phyloP scores from a whole-genome alignment of 2,329 filamentous ascomycete species.

The Fusarium sambucinum region DNA sequence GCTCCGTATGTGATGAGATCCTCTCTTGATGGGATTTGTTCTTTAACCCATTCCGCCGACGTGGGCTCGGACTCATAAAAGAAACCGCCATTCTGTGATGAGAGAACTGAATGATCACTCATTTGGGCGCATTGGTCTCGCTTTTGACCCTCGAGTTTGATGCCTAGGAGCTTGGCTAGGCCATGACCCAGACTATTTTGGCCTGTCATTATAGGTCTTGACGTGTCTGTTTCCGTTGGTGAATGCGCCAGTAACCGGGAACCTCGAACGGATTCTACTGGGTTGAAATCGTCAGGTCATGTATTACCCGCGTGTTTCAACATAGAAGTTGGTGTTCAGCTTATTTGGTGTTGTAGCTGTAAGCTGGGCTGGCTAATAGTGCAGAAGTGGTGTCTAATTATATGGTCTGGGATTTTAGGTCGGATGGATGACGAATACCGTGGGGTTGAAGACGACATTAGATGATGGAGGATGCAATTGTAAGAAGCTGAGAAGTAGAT shows the following conservation, averaged over 20 bases:
- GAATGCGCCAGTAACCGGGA: not conserved
- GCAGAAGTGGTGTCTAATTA: slow-evolving; percentile 6
- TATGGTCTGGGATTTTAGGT: slow-evolving; percentile 32
- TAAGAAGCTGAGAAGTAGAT: not conserved
- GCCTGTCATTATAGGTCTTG: slow-evolving; percentile 34
- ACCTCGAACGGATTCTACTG: not conserved
- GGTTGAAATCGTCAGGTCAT: slow-evolving; percentile 21
- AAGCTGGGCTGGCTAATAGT: not conserved
- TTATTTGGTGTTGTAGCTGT: slow-evolving; percentile 5
- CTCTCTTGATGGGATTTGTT: slow-evolving; percentile 69
- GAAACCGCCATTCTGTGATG: slow-evolving; percentile 76
- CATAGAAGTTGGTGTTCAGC: slow-evolving; percentile 22
- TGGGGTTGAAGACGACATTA: slow-evolving; percentile 46
- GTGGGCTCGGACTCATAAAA: slow-evolving; percentile 89
- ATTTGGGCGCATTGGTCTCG: slow-evolving; percentile 68
- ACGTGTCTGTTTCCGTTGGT: not conserved
- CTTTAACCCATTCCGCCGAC: slow-evolving; percentile 76
- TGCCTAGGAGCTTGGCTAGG: slow-evolving; percentile 83
- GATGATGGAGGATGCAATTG: not conserved
- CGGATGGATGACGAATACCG: slow-evolving; percentile 46
- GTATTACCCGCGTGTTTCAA: slow-evolving; percentile 13
- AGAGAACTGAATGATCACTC: slow-evolving; percentile 83
- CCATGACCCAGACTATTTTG: slow-evolving; percentile 71
- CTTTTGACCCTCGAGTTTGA: slow-evolving; percentile 75
- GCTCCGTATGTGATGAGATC: slow-evolving; percentile 71